Conservation (phyloP, 2,329 filamentous ascomycete genomes). For the Claviceps africana region DNA sequence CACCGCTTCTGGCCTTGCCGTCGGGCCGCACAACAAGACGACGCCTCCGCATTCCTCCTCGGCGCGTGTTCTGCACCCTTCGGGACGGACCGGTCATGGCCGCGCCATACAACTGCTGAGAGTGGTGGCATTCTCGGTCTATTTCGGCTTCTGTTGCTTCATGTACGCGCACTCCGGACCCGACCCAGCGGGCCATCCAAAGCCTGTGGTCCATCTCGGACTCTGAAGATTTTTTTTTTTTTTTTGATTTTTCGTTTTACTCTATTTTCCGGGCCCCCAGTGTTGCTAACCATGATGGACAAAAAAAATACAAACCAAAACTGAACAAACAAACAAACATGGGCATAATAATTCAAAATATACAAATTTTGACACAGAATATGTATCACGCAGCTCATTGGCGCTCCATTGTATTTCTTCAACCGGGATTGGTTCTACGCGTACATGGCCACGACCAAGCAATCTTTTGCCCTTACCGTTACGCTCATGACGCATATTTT, state of each 20-base stretch:
- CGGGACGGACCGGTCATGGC: constrained; percentile 40
- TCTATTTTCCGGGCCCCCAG: background rate
- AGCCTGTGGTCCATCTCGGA: background rate
- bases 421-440: constrained; percentile 68
- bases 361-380: too few species aligned
- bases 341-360: too few species aligned
- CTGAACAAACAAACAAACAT: too few species aligned
- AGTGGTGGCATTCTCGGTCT: constrained; percentile 35
- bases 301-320: too few species aligned
- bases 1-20: constrained; percentile 17
- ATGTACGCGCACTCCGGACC: constrained; percentile 21
- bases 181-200: background rate
- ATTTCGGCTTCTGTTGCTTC: constrained; percentile 35
- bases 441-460: constrained; percentile 79
- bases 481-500: constrained; percentile 76
- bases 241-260: background rate
- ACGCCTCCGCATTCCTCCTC: constrained; percentile 7
- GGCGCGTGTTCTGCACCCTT: constrained; percentile 30
- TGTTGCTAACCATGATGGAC: background rate
- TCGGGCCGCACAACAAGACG: constrained; percentile 10
- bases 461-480: constrained; percentile 64
- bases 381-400: constrained; percentile 59
- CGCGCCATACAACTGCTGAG: constrained; percentile 35
- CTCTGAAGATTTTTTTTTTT: background rate
- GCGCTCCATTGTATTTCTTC: constrained; percentile 60